A percentile compares a stretch with the other conserved stretches of the same genome.
Evolutionary conservation across 2,329 filamentous ascomycete species (phyloP).

Genomic region (Teratosphaeria zuluensis): DNA sequence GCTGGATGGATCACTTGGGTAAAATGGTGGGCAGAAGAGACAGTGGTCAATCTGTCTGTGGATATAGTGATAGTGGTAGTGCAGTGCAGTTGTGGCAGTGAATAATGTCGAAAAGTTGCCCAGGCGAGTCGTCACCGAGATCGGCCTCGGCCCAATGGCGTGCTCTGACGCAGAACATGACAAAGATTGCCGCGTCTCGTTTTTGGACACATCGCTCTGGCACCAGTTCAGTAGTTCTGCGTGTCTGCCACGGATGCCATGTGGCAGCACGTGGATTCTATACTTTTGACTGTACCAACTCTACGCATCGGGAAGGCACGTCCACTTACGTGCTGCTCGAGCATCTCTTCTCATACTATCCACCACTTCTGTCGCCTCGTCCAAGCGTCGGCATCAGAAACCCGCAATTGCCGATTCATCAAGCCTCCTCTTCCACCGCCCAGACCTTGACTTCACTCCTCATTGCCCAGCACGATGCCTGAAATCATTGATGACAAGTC

Average conservation of each 20-base stretch:
- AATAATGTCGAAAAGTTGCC: background rate
- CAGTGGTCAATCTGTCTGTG: background rate
- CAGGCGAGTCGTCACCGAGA: background rate
- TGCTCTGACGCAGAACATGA: background rate
- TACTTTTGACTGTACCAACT: background rate
- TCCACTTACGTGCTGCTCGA: too few species aligned
- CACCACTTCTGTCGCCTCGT: too few species aligned
- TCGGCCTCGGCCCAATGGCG: background rate
- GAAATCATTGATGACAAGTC: conserved; percentile 67
- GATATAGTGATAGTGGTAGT: background rate
- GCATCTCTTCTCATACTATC: background rate
- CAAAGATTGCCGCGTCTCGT: background rate
- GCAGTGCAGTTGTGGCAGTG: background rate
- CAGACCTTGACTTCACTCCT: background rate
- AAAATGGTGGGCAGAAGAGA: conserved; percentile 4
- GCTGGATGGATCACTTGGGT: conserved; percentile 2
- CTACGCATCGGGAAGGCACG: background rate
- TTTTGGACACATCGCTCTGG: background rate
- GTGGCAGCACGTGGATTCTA: background rate
- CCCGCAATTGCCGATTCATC: background rate
- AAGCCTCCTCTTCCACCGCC: background rate
- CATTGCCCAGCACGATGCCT: conserved; percentile 27
- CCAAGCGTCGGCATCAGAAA: background rate
- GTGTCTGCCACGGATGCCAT: background rate
- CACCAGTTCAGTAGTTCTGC: background rate